Evolutionary conservation across 225 moss, liverwort and hornwort genomes (phyloP).

Genomic region (Sphagnum contortum): DNA sequence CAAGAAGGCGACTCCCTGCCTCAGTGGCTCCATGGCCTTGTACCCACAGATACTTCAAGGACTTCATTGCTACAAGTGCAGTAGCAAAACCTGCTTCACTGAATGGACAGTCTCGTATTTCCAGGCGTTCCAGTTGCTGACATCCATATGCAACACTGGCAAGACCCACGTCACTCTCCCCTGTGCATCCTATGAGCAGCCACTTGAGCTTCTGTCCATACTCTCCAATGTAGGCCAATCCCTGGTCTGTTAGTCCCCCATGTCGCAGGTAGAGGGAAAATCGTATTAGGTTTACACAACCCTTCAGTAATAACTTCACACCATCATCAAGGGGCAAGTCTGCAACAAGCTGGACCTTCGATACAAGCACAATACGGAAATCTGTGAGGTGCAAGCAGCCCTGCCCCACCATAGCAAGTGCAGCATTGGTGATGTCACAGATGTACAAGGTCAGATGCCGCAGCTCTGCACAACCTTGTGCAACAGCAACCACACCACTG

Average conservation of each 20-base stretch:
- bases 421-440: constrained; percentile 50
- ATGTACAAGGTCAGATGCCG: constrained; percentile 57
- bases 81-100: constrained; percentile 52
- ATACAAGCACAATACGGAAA: constrained; percentile 57
- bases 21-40: constrained; percentile 39
- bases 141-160: constrained; percentile 40
- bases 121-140: constrained; percentile 57
- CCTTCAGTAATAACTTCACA: constrained; percentile 19
- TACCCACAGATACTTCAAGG: constrained; percentile 71
- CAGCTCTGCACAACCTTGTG: constrained; percentile 24
- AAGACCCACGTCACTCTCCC: constrained; percentile 66
- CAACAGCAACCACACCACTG: constrained; percentile 24
- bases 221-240: constrained; percentile 67
- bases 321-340: constrained; percentile 81
- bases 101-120: constrained; percentile 81
- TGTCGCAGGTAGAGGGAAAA: not conserved
- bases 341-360: constrained; percentile 10
- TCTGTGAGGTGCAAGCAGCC: constrained; percentile 58
- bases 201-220: constrained; percentile 61
- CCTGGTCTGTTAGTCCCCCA: constrained; percentile 10
- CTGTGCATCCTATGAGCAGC: constrained; percentile 74
- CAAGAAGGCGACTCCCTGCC: constrained; percentile 31
- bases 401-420: constrained; percentile 56
- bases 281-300: constrained; percentile 7
- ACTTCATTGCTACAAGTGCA: constrained; percentile 35